Conservation (phyloP, 495 filamentous ascomycete genomes). For the Amniculicola lignicola region DNA sequence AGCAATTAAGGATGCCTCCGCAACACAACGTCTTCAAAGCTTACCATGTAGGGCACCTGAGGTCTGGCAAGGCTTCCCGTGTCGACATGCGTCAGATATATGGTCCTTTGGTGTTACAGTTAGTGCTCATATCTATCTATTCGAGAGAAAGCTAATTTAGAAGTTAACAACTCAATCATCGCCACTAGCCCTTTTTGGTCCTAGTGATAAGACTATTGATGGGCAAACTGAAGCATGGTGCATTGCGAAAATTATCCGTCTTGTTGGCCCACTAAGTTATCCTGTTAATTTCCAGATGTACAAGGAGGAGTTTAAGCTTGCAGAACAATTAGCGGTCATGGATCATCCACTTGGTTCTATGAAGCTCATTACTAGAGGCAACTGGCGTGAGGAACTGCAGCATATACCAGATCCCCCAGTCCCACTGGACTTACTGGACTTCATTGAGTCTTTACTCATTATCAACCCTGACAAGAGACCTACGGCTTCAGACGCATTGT, state of each 20-base stretch:
- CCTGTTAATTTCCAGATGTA: constrained; percentile 16
- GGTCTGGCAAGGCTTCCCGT: constrained; percentile 36
- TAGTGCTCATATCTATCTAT: constrained; percentile 22
- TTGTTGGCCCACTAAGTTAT: constrained; percentile 29
- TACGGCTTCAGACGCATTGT: constrained; percentile 32
- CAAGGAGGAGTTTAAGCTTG: constrained; percentile 30
- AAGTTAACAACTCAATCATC: constrained; percentile 14
- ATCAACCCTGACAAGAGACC: constrained; percentile 32
- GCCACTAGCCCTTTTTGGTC: constrained; percentile 25
- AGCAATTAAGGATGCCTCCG: constrained; percentile 33
- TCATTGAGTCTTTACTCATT: constrained; percentile 32
- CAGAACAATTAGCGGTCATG: constrained; percentile 24
- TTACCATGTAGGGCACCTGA: constrained; percentile 33
- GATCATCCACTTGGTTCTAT: constrained; percentile 12
- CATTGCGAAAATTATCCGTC: constrained; percentile 33
- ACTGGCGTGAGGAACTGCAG: constrained; percentile 33
- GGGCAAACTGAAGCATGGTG: constrained; percentile 33
- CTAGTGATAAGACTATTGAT: constrained; percentile 30
- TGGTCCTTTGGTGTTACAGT: constrained; percentile 36
- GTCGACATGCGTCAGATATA: constrained; percentile 34
- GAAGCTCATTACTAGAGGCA: constrained; percentile 26
- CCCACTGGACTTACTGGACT: constrained; percentile 16
- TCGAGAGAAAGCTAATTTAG: constrained; percentile 10
- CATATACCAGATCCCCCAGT: constrained; percentile 16
- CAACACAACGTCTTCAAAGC: constrained; percentile 33